Conservation (phyloP, 1,284 basidiomycete genomes). For the Schizopora paradoxa region DNA sequence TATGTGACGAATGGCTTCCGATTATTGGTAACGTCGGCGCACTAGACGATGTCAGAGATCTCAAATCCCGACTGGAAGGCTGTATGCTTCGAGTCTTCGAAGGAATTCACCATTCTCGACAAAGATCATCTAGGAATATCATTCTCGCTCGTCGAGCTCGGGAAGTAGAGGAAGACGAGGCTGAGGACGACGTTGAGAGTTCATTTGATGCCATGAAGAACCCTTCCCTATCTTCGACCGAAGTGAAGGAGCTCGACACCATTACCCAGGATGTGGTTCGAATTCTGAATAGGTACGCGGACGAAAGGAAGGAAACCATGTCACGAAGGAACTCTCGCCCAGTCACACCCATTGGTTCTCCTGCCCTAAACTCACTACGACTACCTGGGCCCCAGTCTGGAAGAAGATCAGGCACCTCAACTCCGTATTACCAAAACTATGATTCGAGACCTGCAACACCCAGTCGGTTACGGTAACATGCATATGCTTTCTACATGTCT, state of each 20-base stretch:
- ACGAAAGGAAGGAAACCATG: slow-evolving; percentile 50
- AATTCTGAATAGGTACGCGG: slow-evolving; percentile 61
- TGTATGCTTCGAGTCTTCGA: slow-evolving; percentile 92
- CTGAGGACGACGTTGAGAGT: slow-evolving; percentile 52
- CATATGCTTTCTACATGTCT: not conserved
- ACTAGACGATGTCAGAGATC: slow-evolving; percentile 79
- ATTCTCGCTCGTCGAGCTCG: slow-evolving; percentile 19
- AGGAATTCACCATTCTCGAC: slow-evolving; percentile 75
- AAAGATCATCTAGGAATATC: too few relatives aligned
- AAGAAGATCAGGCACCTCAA: slow-evolving; percentile 47
- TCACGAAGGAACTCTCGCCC: slow-evolving; percentile 59
- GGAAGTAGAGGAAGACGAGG: slow-evolving; percentile 55
- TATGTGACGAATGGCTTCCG: slow-evolving; percentile 91
- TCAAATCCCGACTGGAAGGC: slow-evolving; percentile 79
- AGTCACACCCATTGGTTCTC: slow-evolving; percentile 54
- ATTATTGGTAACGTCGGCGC: slow-evolving; percentile 74
- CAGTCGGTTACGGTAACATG: slow-evolving; percentile 35
- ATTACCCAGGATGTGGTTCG: slow-evolving; percentile 71
- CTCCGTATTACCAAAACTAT: slow-evolving; percentile 43
- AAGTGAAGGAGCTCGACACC: slow-evolving; percentile 70
- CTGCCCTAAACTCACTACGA: slow-evolving; percentile 30
- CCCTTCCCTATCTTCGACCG: slow-evolving; percentile 52
- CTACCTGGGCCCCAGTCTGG: slow-evolving; percentile 30
- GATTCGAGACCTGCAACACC: slow-evolving; percentile 64
- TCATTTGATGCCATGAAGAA: slow-evolving; percentile 29